Base-by-base conservation (phyloP, 2,329 filamentous ascomycete genomes). In the Alternaria longipes region DNA sequence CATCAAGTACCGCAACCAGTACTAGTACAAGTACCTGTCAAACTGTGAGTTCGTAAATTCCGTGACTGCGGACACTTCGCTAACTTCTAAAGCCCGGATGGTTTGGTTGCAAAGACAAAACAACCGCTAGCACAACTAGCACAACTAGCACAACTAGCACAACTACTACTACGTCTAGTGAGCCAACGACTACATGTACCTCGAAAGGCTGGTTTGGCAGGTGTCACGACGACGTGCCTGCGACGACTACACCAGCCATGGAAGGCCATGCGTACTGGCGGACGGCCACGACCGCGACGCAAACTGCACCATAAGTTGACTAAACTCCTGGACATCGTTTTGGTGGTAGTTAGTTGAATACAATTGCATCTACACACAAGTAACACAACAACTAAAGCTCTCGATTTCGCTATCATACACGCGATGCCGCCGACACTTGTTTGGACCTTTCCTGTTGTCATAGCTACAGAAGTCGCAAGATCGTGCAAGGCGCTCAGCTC, bases 41-140 rank as follows among this genome's bases (percentile, higher is more conserved):
- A 22, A 78, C 76, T 11, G 73, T 76, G 56, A 70, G 73, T 61
- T 50, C 36, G 18, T 2, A 1, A 28, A 26, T 22, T 4, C 1
- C 12, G 14, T 54, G 20, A 5, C 4, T 8, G 12, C 11, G 14
- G 9, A 40, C 20, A 22, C 2, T 53, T 22, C 24, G 26, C 69
- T 69, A 14, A 71, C 59, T n/a, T 18, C 4, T 32, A 28, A 46
- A 76, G 67, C 75, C 75, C 41, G 74, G 76, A 28, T 78, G 76
- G 76, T 78, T 77, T 49, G 76, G 76, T 3, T 78, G 76, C 54
- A 77, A 77, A 45, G 77, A 79, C 47, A 63, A 74, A 45, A 75
- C 70, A 1, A 74, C 69, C 0, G 65, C 34, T 44, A 54, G 41
- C 11, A 34, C 45, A 28, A 71, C 66, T 4, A 64, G 24, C 22